Base-by-base conservation (phyloP, 225 moss, liverwort and hornwort genomes). In the Ulota crispa region DNA sequence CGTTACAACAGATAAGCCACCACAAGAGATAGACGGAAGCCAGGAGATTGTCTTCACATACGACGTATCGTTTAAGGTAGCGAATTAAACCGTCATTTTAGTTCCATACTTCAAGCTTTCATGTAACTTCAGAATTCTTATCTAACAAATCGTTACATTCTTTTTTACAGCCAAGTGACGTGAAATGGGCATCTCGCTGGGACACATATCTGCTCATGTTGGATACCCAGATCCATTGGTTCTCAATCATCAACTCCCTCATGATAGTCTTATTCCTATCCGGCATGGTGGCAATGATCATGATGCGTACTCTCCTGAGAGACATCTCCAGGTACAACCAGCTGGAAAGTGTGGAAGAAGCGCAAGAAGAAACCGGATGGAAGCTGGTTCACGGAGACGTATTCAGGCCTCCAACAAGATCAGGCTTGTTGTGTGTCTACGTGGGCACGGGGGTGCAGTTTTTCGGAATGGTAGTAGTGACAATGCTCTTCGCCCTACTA, bases 281-380 rank as follows among this genome's bases (percentile, higher is more conserved):
- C 72, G 96, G 96, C 75, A 95, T 97, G 96, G 96, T 97, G 39
- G 95, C 96, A 4, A 97, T 97, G 96, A 97, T 97, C 81, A 97
- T 95, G 96, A 97, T 97, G 96, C 93, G 96, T 70, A 97, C 96
- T 34, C 96, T 97, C 12, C 92, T 93, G 82, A 91, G 95, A 53
- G 96, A 97, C 81, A 95, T 95, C 61, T 93, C 96, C 10, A 91
- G 95, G 76, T 96, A 96, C 80, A 96, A 96, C 55, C 94, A 96
- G 86, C 93, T 96, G 41, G 96, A 96, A 76, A 95, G 93, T 70
- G 90, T 93, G 80, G 96, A 97, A 81, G 96, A 97, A 83, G 93
- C 96, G 16, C 96, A 97, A 78, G 96, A 97, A 75, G 96, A 97
- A 83, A 97, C 96, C 28, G 96, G 96, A 42, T 95, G 97, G 97